Base-by-base conservation (phyloP, 2,329 filamentous ascomycete genomes). In the Colletotrichum somersetense region DNA sequence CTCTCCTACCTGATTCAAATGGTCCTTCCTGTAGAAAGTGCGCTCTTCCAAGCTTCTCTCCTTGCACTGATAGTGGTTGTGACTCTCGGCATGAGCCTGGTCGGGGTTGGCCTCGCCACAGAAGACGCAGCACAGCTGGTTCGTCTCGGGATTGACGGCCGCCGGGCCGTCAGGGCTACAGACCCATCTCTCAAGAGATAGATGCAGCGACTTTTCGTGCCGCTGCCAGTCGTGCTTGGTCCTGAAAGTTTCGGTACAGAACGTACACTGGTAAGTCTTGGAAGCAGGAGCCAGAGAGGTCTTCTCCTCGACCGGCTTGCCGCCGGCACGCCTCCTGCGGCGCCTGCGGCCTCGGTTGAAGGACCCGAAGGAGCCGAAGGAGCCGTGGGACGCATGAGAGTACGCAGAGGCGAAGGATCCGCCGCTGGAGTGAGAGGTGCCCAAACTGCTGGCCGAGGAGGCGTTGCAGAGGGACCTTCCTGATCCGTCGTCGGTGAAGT, bases 221-320 rank as follows among this genome's bases (percentile, higher is more conserved):
- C 91, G 84, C 76, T 91, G 89, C 90, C 90, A 92, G 79, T 92
- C 90, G 76, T 92, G 89, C 78, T 92, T 92, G 4, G 89, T 91
- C 75, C 89, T 84, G 80, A 91, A 92, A 0, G 89, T 90, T 74
- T 91, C 89, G 8, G 90, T 91, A 79, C 90, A 92, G 83, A 92
- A 92, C 73, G 90, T 92, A 79, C 90, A 92, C 79, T 91, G 89
- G 79, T 88, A 91, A 2, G 88, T 89, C 76, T 89, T 89, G 70
- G 86, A 81, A 2, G 86, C 87, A 4, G 81, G 80, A 14, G 76
- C 75, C 2, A 87, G 79, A 10, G 78, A 74, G 0, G 77, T 78
- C 59, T 78, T 79, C 18, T 85, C 83, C 1, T 83, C 81, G 1
- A 74, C 74, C 16, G 77, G 77, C 74, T 82, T 83, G 14, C 80